Evolutionary conservation across 78 protist species (phyloP).

Genomic region (Dictyostelium citrinum): DNA sequence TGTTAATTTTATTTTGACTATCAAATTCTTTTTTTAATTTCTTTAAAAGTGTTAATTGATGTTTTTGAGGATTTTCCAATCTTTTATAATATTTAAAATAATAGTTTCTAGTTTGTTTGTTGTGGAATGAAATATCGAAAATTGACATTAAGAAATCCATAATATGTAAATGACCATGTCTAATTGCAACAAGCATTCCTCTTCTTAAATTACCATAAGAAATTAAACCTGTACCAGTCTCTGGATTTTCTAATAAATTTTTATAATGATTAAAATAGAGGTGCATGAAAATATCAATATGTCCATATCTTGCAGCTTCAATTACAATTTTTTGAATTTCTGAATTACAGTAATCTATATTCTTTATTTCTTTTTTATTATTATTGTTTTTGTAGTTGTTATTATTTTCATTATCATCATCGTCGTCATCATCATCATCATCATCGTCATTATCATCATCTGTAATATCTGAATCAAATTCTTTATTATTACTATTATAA

Average conservation of each 20-base stretch:
- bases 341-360: background rate
- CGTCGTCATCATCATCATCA: too few species aligned
- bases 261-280: background rate
- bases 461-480: background rate
- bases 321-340: background rate
- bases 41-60: background rate
- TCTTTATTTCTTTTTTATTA: background rate
- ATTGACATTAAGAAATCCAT: background rate
- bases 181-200: background rate
- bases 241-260: background rate
- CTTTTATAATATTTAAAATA: background rate
- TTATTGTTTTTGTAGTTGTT: background rate
- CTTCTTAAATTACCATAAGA: background rate
- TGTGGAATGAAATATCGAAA: background rate
- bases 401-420: too few species aligned
- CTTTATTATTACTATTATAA: background rate
- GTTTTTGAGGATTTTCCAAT: background rate
- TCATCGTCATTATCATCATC: background rate
- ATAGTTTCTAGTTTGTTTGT: background rate
- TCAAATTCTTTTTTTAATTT: background rate
- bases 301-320: background rate
- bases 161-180: background rate
- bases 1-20: background rate
- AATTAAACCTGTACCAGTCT: background rate
- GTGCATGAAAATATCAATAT: background rate